Evolutionary conservation across 2,329 filamentous ascomycete species (phyloP), one percentile per base, ranked within the genome.

Genomic region (Monosporascus cannonballus): DNA sequence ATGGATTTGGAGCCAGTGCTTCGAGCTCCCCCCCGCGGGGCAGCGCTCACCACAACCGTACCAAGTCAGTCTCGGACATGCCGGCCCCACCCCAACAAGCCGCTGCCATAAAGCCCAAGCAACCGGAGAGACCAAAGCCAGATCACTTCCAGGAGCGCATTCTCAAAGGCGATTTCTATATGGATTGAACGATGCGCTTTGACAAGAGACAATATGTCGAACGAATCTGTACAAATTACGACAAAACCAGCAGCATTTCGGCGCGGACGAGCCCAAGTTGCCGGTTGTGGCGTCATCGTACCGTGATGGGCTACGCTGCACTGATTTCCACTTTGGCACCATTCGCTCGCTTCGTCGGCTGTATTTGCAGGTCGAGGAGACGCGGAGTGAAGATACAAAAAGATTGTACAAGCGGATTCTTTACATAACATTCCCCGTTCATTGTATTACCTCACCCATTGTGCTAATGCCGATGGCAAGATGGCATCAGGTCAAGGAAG

Each of bases 81-180:
- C 78, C 79, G 1, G 74, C 73, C 36, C 81, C 80, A 41, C 81
- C 80, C 18, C 73, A 71, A 42, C 76, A 83, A 59, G 70, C 75
- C 18, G 71, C 76, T 47, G 62, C 73, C 42, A 67, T 72, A 58
- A 75, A 72, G 65, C 73, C 76, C 48, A 73, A 75, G 59, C 71
- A 71, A 48, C 64, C 70, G 49, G 71, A 77, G 63, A 74, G 78
- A 38, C 78, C 78, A 59, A 95, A 93, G 76, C 92, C 93, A 30
- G 94, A 99, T 74, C 87, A 87, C 57, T 94, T 96, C 75, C 92
- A 96, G 72, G 94, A 99, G 79, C 85, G 95, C 61, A 97, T 99
- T 64, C 80, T 99, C 61, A 94, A 96, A 75, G 94, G 93, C 46
- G 94, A 99, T 67, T 97, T 99, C 65, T 94, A 94, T 76, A 96